These are phyloP conservation scores for Aspergillus pseudoterreus DNA, from an alignment of 2,329 filamentous ascomycete species.

Conservation along the genomic window DNA sequence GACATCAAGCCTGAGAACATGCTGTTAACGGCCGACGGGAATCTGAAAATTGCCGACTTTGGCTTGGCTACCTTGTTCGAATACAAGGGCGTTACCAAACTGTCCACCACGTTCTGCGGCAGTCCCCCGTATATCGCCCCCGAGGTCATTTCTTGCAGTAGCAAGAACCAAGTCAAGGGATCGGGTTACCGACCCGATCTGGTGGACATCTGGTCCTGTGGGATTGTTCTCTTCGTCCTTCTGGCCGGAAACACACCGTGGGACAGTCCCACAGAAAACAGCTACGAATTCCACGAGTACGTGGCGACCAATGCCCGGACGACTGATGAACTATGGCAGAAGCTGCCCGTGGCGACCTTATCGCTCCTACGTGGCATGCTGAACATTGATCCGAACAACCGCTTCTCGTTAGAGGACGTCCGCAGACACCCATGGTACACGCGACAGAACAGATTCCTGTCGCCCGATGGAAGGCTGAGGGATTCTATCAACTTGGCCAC, in stretches of 20 bases:
- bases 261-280: conserved; percentile 83
- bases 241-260: conserved; percentile 95
- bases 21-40: conserved; percentile 75
- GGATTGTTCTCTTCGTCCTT: conserved; percentile 94
- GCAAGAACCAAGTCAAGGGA: conserved; percentile 47
- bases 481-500: conserved; percentile 87
- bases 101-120: conserved; percentile 85
- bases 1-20: conserved; percentile 96
- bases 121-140: conserved; percentile 97
- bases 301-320: conserved; percentile 74
- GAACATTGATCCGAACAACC: conserved; percentile 67
- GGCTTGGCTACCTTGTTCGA: conserved; percentile 91
- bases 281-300: conserved; percentile 91
- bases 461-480: conserved; percentile 66
- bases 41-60: conserved; percentile 94
- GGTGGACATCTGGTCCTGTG: conserved; percentile 95
- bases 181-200: conserved; percentile 61
- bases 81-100: conserved; percentile 77
- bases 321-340: conserved; percentile 79
- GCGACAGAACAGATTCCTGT: conserved; percentile 71
- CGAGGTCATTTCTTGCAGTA: conserved; percentile 65
- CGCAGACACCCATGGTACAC: conserved; percentile 95
- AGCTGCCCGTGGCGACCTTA: conserved; percentile 67
- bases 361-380: conserved; percentile 93
- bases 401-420: conserved; percentile 83